These are phyloP conservation scores for Raphanus hybrid DNA, from an alignment of 441 rosid genomes.

Conservation along the genomic window DNA sequence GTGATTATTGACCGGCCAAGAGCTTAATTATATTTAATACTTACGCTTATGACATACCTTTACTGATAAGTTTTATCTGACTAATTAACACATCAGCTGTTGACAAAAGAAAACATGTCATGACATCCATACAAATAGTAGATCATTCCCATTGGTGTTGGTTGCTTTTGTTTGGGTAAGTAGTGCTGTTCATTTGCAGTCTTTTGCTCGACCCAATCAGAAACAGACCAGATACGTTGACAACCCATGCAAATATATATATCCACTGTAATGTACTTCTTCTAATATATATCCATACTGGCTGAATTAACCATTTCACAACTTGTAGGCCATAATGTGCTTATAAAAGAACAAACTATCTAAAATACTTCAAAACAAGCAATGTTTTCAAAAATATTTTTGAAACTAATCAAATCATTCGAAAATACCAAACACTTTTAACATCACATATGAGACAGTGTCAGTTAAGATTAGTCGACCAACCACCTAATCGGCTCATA, in stretches of 20 bases:
- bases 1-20: conserved; percentile 31
- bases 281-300: not conserved
- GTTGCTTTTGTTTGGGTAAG: not conserved
- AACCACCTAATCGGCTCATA: not conserved
- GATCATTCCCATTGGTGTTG: not conserved
- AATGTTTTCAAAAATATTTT: not conserved
- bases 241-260: not conserved
- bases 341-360: not conserved
- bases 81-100: not conserved
- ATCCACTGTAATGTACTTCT: not conserved
- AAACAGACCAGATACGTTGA: not conserved
- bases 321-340: not conserved
- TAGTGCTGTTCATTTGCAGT: not conserved
- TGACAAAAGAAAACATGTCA: not conserved
- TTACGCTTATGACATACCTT: conserved; percentile 27
- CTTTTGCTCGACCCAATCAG: not conserved
- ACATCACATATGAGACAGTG: not conserved
- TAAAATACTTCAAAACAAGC: not conserved
- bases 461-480: not conserved
- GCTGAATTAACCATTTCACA: not conserved
- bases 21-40: conserved; percentile 15
- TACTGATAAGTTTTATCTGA: not conserved
- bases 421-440: not conserved
- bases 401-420: not conserved
- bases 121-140: not conserved